These are phyloP conservation scores for Tuber calosporum DNA, from an alignment of 495 filamentous ascomycete species.

Conservation along the genomic window DNA sequence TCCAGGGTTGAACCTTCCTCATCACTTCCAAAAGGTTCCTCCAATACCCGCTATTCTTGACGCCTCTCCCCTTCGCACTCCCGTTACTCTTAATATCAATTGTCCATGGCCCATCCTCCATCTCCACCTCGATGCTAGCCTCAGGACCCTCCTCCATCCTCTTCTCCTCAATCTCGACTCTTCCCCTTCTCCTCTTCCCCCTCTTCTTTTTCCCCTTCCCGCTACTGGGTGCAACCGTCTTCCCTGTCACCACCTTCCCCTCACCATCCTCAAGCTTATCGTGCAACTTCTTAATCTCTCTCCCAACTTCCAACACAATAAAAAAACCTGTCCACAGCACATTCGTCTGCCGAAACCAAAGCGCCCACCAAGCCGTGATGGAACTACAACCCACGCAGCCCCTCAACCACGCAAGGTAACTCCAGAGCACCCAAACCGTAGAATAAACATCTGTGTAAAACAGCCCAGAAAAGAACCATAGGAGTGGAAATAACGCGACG, in stretches of 20 bases:
- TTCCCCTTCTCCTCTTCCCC: conserved; percentile 16
- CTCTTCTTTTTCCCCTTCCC: conserved; percentile 23
- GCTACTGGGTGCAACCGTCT: background rate
- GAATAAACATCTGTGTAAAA: conserved; percentile 88
- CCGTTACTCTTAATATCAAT: conserved; percentile 23
- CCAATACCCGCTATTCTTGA: conserved; percentile 5
- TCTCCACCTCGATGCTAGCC: conserved; percentile 2
- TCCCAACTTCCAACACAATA: conserved; percentile 63
- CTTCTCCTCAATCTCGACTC: conserved; percentile 6
- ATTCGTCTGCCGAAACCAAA: conserved; percentile 86
- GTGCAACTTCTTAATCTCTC: conserved; percentile 45
- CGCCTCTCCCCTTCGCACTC: conserved; percentile 19
- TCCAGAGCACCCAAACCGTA: conserved; percentile 58
- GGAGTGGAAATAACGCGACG: conserved; percentile 73
- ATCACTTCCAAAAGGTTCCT: conserved; percentile 13
- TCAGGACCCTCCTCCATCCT: conserved; percentile 11
- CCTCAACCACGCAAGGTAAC: conserved; percentile 57
- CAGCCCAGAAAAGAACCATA: conserved; percentile 91
- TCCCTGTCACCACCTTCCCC: background rate
- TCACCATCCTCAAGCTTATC: conserved; percentile 20
- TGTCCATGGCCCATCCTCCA: conserved; percentile 30
- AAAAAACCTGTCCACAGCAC: conserved; percentile 93
- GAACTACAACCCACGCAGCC: conserved; percentile 41
- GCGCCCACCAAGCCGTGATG: conserved; percentile 44
- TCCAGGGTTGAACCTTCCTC: conserved; percentile 32